Evolutionary conservation across 2,329 filamentous ascomycete species (phyloP), one percentile per base, ranked within the genome.

Genomic region (Alternaria atra): DNA sequence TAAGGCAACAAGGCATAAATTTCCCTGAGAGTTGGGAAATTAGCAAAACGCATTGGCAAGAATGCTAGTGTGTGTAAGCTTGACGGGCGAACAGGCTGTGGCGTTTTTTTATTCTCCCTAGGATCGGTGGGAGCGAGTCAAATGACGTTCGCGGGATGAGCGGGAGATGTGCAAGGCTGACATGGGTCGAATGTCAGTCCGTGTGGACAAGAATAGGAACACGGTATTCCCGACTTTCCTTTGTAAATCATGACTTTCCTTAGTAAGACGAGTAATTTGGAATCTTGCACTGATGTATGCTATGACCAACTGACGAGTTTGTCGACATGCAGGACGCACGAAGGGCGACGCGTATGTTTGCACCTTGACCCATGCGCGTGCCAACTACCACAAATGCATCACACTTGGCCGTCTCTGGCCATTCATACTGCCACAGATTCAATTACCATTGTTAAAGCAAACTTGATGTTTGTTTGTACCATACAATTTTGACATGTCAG

Each of bases 111-210:
- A 6, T 43, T 27, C 4, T 29, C 5, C 27, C 13, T 23, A 32
- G 39, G 52, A 34, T 30, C 50, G 29, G 20, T 55, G 40, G 52
- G 30, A 44, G 52, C 50, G 39, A 46, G 52, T 50, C 46, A 50
- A 50, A 50, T 25, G 46, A 50, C 32, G 46, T 50, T 50, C 20
- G 46, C 46, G 46, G 46, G 46, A 50, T 15, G 46, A 12, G 46
- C 52, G 52, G 52, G 52, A 55, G 52, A 55, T 55, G 52, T 44
- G 52, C 43, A 44, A 20, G 20, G 46, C 46, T 50, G 46, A 50
- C 46, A 50, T 50, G 46, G 46, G 46, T 43, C 40, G 10, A 43
- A 20, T 23, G 13, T 43, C 40, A 34, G 42, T 34, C 46, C 25
- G 30, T 34, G 30, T 35, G 1, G 37, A 42, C 30, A 27, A 35